Percentiles rank a stretch among this genome's conserved stretches.
These are phyloP conservation scores for Marchantia paleacea DNA, from an alignment of 225 moss, liverwort and hornwort genomes.

Conservation along the genomic window DNA sequence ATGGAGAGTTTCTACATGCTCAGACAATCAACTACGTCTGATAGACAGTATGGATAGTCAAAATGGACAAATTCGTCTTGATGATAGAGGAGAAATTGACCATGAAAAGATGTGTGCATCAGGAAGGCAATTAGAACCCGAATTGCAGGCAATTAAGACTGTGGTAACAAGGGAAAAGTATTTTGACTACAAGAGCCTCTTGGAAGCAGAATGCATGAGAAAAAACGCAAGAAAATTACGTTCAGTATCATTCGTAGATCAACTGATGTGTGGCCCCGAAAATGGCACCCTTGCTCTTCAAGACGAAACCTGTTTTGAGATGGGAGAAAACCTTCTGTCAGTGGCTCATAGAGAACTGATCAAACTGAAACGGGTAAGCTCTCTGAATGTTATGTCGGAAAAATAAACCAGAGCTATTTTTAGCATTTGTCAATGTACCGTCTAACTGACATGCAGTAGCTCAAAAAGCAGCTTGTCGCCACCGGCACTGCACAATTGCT, in stretches of 20 bases:
- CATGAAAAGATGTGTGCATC: not conserved
- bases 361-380: conserved; percentile 33
- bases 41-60: not conserved
- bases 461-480: not conserved
- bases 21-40: not conserved
- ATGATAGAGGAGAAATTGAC: not conserved
- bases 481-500: not conserved
- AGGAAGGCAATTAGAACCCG: not conserved
- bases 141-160: not conserved
- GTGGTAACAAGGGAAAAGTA: not conserved
- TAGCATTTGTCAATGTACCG: no score
- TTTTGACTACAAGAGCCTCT: not conserved
- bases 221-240: conserved; percentile 1
- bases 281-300: conserved; percentile 2
- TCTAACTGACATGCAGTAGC: not conserved
- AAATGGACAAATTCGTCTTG: not conserved
- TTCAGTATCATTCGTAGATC: conserved; percentile 9
- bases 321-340: conserved; percentile 33
- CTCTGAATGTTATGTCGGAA: not conserved
- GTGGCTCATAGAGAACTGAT: conserved; percentile 33
- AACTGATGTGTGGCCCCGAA: not conserved
- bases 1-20: not conserved
- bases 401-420: no score
- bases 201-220: not conserved
- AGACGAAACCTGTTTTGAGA: conserved; percentile 29